Conservation (phyloP, 2,329 filamentous ascomycete species). For the Colletotrichum spaethianum region DNA sequence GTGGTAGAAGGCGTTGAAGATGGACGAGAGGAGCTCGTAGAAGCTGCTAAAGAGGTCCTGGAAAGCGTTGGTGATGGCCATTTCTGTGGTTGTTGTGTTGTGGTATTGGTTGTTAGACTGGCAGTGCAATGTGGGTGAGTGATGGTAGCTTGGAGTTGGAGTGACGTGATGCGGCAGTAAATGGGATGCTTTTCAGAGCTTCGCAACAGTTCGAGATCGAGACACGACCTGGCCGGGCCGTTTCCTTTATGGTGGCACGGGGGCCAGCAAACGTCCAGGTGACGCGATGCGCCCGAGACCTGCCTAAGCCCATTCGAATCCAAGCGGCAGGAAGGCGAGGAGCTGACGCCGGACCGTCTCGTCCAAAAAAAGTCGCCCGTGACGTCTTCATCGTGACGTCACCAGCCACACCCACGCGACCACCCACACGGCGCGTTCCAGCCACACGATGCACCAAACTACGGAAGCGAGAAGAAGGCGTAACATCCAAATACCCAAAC, state of each 20-base stretch:
- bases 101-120: neutral
- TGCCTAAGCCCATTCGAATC: slow-evolving; percentile 9
- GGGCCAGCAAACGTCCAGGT: slow-evolving; percentile 27
- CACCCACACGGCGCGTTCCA: slow-evolving; percentile 15
- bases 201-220: neutral
- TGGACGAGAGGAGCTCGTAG: slow-evolving; percentile 57
- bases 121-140: too few species aligned
- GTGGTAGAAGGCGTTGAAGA: slow-evolving; percentile 53
- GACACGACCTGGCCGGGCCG: neutral
- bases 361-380: slow-evolving; percentile 5
- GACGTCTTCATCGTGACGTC: slow-evolving; percentile 42
- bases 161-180: neutral
- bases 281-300: slow-evolving; percentile 31
- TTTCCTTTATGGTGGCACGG: slow-evolving; percentile 21
- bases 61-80: slow-evolving; percentile 55
- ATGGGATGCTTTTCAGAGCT: slow-evolving; percentile 1
- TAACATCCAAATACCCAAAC: neutral
- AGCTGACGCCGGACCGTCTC: slow-evolving; percentile 18
- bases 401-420: slow-evolving; percentile 36
- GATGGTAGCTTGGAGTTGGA: neutral
- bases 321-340: slow-evolving; percentile 2
- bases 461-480: neutral
- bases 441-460: slow-evolving; percentile 12
- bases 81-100: slow-evolving; percentile 41
- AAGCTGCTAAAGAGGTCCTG: slow-evolving; percentile 57